phyloP scores from a whole-genome alignment of 495 filamentous ascomycete genomes.

The Hapsidospora chrysogenum region DNA sequence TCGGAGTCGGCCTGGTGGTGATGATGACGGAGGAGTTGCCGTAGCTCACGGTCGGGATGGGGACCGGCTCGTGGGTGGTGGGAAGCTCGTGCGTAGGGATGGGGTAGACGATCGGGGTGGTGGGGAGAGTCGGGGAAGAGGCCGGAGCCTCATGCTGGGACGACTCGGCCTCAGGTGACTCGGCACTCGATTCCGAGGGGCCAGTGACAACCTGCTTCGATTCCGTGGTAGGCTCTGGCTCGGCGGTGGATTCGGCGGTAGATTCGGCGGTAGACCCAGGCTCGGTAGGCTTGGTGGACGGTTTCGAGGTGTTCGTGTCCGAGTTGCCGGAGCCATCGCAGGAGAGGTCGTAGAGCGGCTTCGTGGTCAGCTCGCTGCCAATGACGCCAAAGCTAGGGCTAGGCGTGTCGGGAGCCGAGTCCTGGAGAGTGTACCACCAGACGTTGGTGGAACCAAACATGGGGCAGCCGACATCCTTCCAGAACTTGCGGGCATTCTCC shows the following conservation, averaged over 20 bases:
- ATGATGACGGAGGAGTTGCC: not conserved
- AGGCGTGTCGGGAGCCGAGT: conserved; percentile 36
- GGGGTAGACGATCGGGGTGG: not conserved
- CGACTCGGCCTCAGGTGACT: not conserved
- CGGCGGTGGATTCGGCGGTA: no score
- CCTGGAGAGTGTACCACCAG: conserved; percentile 66
- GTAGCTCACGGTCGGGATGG: not conserved
- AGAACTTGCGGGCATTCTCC: conserved; percentile 64
- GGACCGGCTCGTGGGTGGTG: not conserved
- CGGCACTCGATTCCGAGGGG: no score
- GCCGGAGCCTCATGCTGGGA: not conserved
- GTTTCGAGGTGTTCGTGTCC: conserved; percentile 1
- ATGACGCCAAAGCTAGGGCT: conserved; percentile 55
- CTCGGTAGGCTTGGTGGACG: not conserved
- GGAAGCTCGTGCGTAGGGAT: not conserved
- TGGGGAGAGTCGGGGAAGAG: not conserved
- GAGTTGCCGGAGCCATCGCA: conserved; percentile 17
- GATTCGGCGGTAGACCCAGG: not conserved
- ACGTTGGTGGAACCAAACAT: conserved; percentile 51
- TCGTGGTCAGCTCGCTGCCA: conserved; percentile 26
- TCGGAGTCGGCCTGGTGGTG: no score
- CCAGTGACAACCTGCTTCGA: no score
- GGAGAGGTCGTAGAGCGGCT: conserved; percentile 44
- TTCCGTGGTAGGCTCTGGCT: no score
- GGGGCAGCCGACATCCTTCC: conserved; percentile 60